These are phyloP conservation scores for Diplogelasinospora grovesii DNA, from an alignment of 495 filamentous ascomycete species.

Conservation along the genomic window DNA sequence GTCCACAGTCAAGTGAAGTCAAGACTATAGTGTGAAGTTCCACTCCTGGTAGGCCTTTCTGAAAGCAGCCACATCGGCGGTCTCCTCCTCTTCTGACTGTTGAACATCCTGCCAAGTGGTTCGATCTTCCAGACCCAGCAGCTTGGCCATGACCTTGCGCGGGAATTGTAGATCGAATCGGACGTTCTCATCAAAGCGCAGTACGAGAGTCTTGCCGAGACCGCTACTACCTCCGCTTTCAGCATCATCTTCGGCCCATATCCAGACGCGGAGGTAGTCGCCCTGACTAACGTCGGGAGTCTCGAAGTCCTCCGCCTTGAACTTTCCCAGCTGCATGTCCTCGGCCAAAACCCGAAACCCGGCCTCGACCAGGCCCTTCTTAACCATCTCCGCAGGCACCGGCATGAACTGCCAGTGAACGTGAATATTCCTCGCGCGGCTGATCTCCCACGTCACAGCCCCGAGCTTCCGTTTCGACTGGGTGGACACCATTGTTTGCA, in stretches of 20 bases:
- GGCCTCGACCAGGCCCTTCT: constrained; percentile 65
- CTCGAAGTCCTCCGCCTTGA: constrained; percentile 32
- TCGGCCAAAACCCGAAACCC: constrained; percentile 81
- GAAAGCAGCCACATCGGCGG: constrained; percentile 69
- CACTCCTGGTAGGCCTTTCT: constrained; percentile 71
- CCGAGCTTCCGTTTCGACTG: constrained; percentile 54
- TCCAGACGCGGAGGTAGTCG: constrained; percentile 83
- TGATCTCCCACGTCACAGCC: constrained; percentile 87
- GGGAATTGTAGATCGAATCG: constrained; percentile 59
- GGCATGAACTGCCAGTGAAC: constrained; percentile 94
- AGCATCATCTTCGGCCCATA: constrained; percentile 52
- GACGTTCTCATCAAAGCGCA: constrained; percentile 39
- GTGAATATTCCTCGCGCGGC: constrained; percentile 69
- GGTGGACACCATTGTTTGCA: constrained; percentile 63
- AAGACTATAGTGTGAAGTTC: constrained; percentile 56
- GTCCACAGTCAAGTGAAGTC: background rate
- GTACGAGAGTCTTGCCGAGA: constrained; percentile 40
- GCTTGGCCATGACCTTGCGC: constrained; percentile 76
- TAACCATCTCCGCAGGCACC: constrained; percentile 56
- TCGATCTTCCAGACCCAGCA: constrained; percentile 68
- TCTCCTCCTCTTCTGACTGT: constrained; percentile 72
- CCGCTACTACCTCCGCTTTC: constrained; percentile 25
- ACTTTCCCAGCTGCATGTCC: constrained; percentile 61
- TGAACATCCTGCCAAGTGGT: constrained; percentile 76
- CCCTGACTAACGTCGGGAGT: constrained; percentile 38